Base-by-base conservation (phyloP, 176 grass and related monocot species). In the Guadua angustifolia region DNA sequence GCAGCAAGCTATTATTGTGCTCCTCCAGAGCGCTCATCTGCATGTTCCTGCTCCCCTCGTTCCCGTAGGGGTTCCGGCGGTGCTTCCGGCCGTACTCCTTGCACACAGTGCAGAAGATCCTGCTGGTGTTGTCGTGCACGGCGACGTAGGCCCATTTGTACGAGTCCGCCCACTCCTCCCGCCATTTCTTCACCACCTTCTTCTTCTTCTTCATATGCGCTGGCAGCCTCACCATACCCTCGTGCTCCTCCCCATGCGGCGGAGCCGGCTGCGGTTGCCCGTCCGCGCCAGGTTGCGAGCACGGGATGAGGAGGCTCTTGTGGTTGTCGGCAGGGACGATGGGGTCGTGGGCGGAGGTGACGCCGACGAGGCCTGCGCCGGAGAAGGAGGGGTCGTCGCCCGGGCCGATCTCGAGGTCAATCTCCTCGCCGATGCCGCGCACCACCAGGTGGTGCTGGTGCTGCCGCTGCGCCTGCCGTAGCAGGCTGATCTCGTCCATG, bases 21-120 rank as follows among this genome's bases (percentile, higher is more conserved):
- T 99, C 97, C 81, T 99, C 97, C 36, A 99, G 83, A 46, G 97
- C 97, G 62, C 97, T 99, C 97, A 99, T 99, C 88, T 99, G 97
- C 97, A 99, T 99, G 84, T 99, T 99, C 88, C 89, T 95, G 89
- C 96, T 99, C 71, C 96, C 96, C 80, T 99, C 96, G 43, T 99
- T 95, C 7, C 96, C 96, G 64, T 99, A 99, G 33, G 96, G 96
- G 69, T 99, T 99, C 86, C 93, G 87, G 66, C 93, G 86, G 75
- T 99, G 93, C 83, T 99, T 99, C 82, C 96, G 91, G 16, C 96
- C 96, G 21, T 94, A 99, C 76, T 95, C 93, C 89, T 90, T 99
- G 91, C 96, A 99, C 38, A 99, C 84, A 2, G 96, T 94, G 85
- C 96, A 99, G 86, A 95, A 99, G 81, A 99, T 92, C 63, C 93